These are phyloP conservation scores for Penicillium steckii DNA, from an alignment of 495 filamentous ascomycete species.

Conservation along the genomic window DNA sequence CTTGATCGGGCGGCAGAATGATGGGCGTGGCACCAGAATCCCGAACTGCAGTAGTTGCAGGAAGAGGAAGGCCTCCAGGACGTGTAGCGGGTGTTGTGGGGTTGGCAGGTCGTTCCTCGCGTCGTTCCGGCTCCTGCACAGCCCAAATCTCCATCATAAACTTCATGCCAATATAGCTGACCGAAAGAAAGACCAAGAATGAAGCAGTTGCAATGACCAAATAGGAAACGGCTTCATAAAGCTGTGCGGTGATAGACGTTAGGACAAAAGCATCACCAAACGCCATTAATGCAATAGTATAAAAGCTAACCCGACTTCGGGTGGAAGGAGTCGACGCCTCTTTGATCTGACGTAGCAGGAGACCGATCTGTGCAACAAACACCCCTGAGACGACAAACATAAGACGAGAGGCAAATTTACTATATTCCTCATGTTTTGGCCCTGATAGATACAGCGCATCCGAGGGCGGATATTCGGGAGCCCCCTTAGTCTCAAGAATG, in stretches of 20 bases:
- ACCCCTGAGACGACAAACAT: slow-evolving; percentile 64
- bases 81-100: slow-evolving; percentile 25
- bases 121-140: slow-evolving; percentile 79
- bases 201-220: slow-evolving; percentile 65
- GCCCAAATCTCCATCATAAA: slow-evolving; percentile 89
- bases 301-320: slow-evolving; percentile 85
- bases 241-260: slow-evolving; percentile 61
- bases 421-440: slow-evolving; percentile 73
- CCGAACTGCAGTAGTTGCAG: slow-evolving; percentile 55
- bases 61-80: slow-evolving; percentile 56
- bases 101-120: slow-evolving; percentile 46
- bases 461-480: slow-evolving; percentile 64
- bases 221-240: slow-evolving; percentile 63
- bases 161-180: slow-evolving; percentile 72
- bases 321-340: slow-evolving; percentile 95
- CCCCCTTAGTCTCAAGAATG: slow-evolving; percentile 83
- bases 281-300: slow-evolving; percentile 80
- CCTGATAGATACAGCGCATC: slow-evolving; percentile 71
- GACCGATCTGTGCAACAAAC: slow-evolving; percentile 65
- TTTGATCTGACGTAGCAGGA: slow-evolving; percentile 83
- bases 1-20: slow-evolving; percentile 83
- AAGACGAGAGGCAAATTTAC: slow-evolving; percentile 62
- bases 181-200: slow-evolving; percentile 71
- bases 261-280: slow-evolving; percentile 77
- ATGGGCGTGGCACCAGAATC: slow-evolving; percentile 59